Conservation (phyloP, 768 basidiomycete species). For the Boletellus ananiceps region DNA sequence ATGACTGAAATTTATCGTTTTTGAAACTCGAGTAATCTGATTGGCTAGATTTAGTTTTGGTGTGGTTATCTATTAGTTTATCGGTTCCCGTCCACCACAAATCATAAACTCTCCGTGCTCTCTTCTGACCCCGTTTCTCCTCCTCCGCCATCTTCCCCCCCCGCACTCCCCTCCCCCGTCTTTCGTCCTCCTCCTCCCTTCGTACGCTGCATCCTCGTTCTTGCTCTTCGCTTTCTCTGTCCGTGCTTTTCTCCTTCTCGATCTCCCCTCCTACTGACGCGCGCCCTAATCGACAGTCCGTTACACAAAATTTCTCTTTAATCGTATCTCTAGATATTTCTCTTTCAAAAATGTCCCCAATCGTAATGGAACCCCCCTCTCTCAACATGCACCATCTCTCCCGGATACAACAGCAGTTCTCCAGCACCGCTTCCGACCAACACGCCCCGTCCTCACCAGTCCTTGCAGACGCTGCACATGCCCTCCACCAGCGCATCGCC, state of each 20-base stretch:
- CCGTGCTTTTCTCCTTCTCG: background rate
- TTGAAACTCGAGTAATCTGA: slow-evolving; percentile 32
- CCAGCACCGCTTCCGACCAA: slow-evolving; percentile 31
- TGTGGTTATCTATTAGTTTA: slow-evolving; percentile 37
- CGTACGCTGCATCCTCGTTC: background rate
- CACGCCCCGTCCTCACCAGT: slow-evolving; percentile 19
- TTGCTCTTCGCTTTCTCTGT: background rate
- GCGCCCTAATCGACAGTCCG: slow-evolving; percentile 12
- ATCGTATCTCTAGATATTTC: slow-evolving; percentile 32
- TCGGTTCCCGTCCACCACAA: slow-evolving; percentile 35
- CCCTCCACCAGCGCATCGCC: slow-evolving; percentile 28
- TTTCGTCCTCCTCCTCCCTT: background rate
- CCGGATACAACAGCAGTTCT: slow-evolving; percentile 45
- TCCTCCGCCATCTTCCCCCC: slow-evolving; percentile 15
- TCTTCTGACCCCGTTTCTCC: slow-evolving; percentile 26
- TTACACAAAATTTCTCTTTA: slow-evolving; percentile 23
- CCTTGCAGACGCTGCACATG: slow-evolving; percentile 21
- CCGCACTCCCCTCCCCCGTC: background rate
- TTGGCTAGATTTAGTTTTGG: slow-evolving; percentile 31
- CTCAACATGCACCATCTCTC: slow-evolving; percentile 50
- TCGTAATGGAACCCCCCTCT: slow-evolving; percentile 52
- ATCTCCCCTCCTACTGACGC: slow-evolving; percentile 6
- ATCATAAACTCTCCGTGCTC: slow-evolving; percentile 31
- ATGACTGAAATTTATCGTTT: slow-evolving; percentile 19
- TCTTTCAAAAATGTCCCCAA: slow-evolving; percentile 46